A percentile compares a stretch with the other conserved stretches of the same genome.
Conservation (phyloP, 148 eudicot species). For the Drosera capensis region DNA sequence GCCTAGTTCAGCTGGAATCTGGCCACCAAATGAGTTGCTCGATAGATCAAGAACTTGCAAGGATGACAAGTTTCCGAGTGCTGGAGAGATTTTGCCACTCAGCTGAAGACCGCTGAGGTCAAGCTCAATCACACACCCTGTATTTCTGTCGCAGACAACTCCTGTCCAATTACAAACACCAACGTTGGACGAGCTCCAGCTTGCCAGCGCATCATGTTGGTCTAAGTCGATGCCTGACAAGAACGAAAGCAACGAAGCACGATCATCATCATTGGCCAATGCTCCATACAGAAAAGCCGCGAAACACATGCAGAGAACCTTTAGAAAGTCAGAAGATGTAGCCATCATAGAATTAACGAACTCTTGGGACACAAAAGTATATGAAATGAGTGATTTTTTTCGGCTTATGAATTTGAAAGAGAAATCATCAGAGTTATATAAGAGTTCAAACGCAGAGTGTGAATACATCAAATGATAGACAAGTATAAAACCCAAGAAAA, state of each 20-base stretch:
- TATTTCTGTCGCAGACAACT: constrained; percentile 23
- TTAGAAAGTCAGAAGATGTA: constrained; percentile 16
- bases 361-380: no score
- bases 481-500: constrained; percentile 2
- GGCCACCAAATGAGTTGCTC: constrained; percentile 43
- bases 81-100: constrained; percentile 48
- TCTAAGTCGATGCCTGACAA: constrained; percentile 30
- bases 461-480: not conserved
- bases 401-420: no score
- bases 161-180: constrained; percentile 68
- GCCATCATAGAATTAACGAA: no score
- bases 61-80: constrained; percentile 35
- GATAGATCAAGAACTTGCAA: constrained; percentile 46
- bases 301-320: constrained; percentile 18
- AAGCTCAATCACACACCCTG: constrained; percentile 33
- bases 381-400: no score
- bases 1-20: constrained; percentile 50
- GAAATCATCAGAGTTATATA: no score
- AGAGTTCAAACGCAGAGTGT: no score
- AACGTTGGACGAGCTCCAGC: constrained; percentile 34
- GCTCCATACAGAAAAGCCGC: constrained; percentile 18
- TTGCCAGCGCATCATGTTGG: constrained; percentile 28
- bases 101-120: constrained; percentile 35
- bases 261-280: constrained; percentile 23
- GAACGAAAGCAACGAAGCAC: constrained; percentile 41